Evolutionary conservation across 768 basidiomycete genomes (phyloP).

Genomic region (Mycena latifolia): DNA sequence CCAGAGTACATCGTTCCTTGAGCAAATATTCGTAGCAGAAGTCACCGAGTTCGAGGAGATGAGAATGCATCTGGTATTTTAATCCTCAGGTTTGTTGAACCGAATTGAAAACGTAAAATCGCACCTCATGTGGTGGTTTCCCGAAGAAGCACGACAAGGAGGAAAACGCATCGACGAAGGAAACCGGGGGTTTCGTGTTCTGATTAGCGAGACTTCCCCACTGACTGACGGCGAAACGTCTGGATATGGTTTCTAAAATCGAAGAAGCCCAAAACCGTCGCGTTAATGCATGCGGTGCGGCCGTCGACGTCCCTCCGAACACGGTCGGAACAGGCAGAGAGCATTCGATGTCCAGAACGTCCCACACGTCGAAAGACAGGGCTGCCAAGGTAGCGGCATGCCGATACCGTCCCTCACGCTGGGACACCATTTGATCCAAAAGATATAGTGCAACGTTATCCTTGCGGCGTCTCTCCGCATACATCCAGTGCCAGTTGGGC

Average conservation of each 20-base stretch:
- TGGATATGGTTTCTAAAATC: constrained; percentile 58
- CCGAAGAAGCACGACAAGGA: constrained; percentile 67
- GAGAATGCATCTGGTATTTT: constrained; percentile 51
- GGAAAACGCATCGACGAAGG: constrained; percentile 51
- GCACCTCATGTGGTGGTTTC: constrained; percentile 55
- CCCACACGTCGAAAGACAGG: constrained; percentile 68
- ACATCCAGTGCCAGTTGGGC: constrained; percentile 61
- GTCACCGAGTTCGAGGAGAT: constrained; percentile 54
- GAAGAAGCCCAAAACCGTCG: constrained; percentile 64
- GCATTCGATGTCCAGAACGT: constrained; percentile 58
- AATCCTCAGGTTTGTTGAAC: not conserved
- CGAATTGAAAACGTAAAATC: constrained; percentile 24
- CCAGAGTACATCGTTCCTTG: constrained; percentile 41
- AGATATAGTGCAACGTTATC: constrained; percentile 56
- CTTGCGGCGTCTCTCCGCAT: constrained; percentile 55
- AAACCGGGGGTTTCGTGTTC: constrained; percentile 11
- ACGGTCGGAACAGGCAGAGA: constrained; percentile 48
- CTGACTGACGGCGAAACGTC: constrained; percentile 51
- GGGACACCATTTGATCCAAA: constrained; percentile 55
- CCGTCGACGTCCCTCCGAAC: constrained; percentile 26
- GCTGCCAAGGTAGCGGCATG: constrained; percentile 53
- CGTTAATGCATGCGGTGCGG: constrained; percentile 50
- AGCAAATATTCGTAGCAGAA: constrained; percentile 56
- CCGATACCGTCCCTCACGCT: constrained; percentile 52
- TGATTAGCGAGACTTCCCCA: constrained; percentile 59